phyloP scores from a whole-genome alignment of 2,329 filamentous ascomycete species.

The Monilinia laxa region DNA sequence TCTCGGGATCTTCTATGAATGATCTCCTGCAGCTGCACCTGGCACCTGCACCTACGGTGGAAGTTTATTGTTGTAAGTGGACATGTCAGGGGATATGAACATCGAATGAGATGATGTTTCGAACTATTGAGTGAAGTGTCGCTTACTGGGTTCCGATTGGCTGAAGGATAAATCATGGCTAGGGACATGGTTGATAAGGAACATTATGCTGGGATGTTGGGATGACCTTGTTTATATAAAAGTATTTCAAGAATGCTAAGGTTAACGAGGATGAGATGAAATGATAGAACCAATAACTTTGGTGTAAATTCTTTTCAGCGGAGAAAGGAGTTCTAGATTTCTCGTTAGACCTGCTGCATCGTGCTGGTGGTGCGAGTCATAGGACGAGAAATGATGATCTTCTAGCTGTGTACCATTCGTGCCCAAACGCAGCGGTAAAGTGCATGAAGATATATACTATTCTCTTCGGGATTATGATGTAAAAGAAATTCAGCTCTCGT shows the following conservation, averaged over 20 bases:
- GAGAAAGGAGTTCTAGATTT: neutral
- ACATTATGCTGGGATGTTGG: neutral
- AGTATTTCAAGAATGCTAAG: neutral
- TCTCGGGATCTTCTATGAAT: neutral
- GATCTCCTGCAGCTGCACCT: neutral
- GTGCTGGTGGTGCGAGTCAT: neutral
- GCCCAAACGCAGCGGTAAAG: neutral
- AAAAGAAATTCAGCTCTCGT: neutral
- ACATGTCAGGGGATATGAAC: neutral
- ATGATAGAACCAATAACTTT: neutral
- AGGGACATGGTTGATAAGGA: neutral
- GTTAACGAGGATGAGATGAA: neutral
- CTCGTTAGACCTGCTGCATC: neutral
- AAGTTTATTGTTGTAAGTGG: neutral
- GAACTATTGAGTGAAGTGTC: neutral
- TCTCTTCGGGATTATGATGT: neutral
- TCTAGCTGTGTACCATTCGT: neutral
- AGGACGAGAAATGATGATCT: neutral
- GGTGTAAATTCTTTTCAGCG: neutral
- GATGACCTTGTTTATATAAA: conserved; percentile 2
- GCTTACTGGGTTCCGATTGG: neutral
- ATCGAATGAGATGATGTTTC: neutral
- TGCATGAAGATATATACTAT: conserved; percentile 11
- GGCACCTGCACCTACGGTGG: neutral
- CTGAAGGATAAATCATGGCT: neutral